Base-by-base conservation (phyloP, 495 filamentous ascomycete species). In the Xylaria palmicola region DNA sequence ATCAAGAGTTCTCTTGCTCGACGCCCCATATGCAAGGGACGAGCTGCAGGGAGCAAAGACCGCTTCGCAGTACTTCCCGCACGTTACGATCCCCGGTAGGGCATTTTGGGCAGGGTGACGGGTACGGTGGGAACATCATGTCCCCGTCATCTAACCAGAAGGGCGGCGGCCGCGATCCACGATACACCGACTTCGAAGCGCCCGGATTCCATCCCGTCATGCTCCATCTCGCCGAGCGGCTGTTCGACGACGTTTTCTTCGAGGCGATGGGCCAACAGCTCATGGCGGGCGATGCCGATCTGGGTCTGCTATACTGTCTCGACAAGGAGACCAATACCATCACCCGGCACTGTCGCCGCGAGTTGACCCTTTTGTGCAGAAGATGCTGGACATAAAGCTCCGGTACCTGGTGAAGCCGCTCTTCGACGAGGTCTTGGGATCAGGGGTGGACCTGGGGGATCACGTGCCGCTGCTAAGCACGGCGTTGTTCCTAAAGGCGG, bases 151-250 rank as follows among this genome's bases (percentile, higher is more conserved):
- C 15, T 12, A 24, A 10, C 6, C 5, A 4, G 5, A 37, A 36
- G n/a, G 17, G 30, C 15, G 12, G 30, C 29, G 10, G 39, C 8
- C 40, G n/a, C 26, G 53, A 56, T 2, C n/a, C 45, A 3, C 24
- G 26, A 1, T 34, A 6, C 37, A 43, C 45, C 12, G 40, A 45
- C n/a, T 56, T 44, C 26, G 53, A 56, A 24, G 53, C 45, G 6
- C 39, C 53, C 2, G 53, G 53, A 1, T 44, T 56, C 3, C 53
- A 56, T 7, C 53, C 53, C 8, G 26, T 56, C 2, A 58, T 58
- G 55, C 0, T 58, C 2, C 17, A 58, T 7, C 29, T 58, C 24
- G 41, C 55, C 0, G 48, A 58, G 7, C 55, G 17, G 6, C 12
- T 48, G 6, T 48, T 48, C 43, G 24, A 48, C 3, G 43, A 32